Percentiles rank a stretch among this genome's conserved stretches.
Conservation (phyloP, 768 basidiomycete genomes). For the Rhodosporidiobolus odoratus region DNA sequence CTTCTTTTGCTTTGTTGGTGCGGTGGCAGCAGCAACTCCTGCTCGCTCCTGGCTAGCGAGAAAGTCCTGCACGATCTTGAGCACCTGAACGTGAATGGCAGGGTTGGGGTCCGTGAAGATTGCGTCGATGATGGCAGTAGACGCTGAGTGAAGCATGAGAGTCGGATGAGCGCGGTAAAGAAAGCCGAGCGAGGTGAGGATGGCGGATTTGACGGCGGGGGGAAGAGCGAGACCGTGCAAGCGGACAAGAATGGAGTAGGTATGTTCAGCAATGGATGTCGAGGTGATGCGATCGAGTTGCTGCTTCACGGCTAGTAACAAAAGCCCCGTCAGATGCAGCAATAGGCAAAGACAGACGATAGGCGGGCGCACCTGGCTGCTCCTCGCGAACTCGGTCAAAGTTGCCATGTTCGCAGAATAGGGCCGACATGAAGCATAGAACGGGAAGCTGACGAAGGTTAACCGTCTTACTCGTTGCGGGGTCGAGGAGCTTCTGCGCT, state of each 20-base stretch:
- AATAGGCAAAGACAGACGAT: too few species aligned
- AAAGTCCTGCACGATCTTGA: slow-evolving; percentile 89
- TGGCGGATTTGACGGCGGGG: slow-evolving; percentile 59
- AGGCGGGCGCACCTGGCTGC: neutral
- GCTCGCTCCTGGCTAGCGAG: slow-evolving; percentile 47
- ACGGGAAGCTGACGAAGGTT: slow-evolving; percentile 47
- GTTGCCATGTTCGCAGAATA: slow-evolving; percentile 82
- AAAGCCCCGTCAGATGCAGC: neutral
- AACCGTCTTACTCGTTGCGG: slow-evolving; percentile 21
- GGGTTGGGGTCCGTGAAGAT: slow-evolving; percentile 72
- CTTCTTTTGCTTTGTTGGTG: slow-evolving; percentile 17
- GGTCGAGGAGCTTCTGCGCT: slow-evolving; percentile 50
- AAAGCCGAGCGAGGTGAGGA: slow-evolving; percentile 83
- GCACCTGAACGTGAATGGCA: slow-evolving; percentile 64
- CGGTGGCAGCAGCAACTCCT: neutral
- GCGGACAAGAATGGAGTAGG: slow-evolving; percentile 66
- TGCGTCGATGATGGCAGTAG: slow-evolving; percentile 78
- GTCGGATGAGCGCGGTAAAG: slow-evolving; percentile 87
- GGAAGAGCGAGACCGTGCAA: slow-evolving; percentile 66
- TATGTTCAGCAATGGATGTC: slow-evolving; percentile 73
- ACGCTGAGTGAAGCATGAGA: slow-evolving; percentile 74
- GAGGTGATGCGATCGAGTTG: slow-evolving; percentile 44
- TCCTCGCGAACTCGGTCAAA: slow-evolving; percentile 65
- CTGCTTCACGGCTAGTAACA: neutral
- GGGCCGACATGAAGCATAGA: slow-evolving; percentile 73